A percentile compares a stretch with the other conserved stretches of the same genome.
Evolutionary conservation across 768 basidiomycete genomes (phyloP).

Genomic region (Hortiboletus campestris): DNA sequence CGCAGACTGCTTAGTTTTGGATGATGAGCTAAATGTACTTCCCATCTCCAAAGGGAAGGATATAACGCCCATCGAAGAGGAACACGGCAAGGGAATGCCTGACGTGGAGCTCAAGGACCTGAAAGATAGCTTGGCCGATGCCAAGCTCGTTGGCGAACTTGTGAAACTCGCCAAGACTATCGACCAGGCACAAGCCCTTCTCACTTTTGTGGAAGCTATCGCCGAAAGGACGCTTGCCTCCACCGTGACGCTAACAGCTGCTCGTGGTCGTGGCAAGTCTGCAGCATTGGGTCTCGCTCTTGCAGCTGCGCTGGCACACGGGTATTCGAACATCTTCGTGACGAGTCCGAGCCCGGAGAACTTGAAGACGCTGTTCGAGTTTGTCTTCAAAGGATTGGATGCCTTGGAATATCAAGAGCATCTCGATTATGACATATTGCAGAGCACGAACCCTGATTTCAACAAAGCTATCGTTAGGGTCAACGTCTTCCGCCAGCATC

Average conservation of each 20-base stretch:
- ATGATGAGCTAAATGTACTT: slow-evolving; percentile 97
- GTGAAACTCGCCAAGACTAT: slow-evolving; percentile 88
- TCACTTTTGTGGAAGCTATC: slow-evolving; percentile 94
- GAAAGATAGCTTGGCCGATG: slow-evolving; percentile 73
- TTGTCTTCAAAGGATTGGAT: slow-evolving; percentile 96
- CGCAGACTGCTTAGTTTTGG: slow-evolving; percentile 88
- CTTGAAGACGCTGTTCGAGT: slow-evolving; percentile 95
- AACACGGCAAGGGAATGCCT: slow-evolving; percentile 45
- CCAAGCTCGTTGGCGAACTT: slow-evolving; percentile 85
- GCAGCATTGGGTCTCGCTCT: slow-evolving; percentile 95
- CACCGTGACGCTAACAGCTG: slow-evolving; percentile 93
- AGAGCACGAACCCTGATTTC: slow-evolving; percentile 92
- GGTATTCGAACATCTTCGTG: slow-evolving; percentile 97
- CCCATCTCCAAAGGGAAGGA: slow-evolving; percentile 96
- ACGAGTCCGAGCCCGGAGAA: slow-evolving; percentile 98
- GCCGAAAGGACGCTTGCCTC: slow-evolving; percentile 91
- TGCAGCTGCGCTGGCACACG: slow-evolving; percentile 87
- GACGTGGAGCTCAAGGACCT: slow-evolving; percentile 74
- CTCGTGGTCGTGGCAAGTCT: slow-evolving; percentile 93
- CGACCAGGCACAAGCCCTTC: slow-evolving; percentile 91
- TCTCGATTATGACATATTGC: slow-evolving; percentile 93
- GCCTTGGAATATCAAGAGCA: slow-evolving; percentile 95
- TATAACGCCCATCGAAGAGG: slow-evolving; percentile 64
- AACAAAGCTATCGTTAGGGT: slow-evolving; percentile 95
- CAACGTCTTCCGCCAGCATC: slow-evolving; percentile 87